Conservation (phyloP, 768 basidiomycete species). For the Xanthoconium stramineum region DNA sequence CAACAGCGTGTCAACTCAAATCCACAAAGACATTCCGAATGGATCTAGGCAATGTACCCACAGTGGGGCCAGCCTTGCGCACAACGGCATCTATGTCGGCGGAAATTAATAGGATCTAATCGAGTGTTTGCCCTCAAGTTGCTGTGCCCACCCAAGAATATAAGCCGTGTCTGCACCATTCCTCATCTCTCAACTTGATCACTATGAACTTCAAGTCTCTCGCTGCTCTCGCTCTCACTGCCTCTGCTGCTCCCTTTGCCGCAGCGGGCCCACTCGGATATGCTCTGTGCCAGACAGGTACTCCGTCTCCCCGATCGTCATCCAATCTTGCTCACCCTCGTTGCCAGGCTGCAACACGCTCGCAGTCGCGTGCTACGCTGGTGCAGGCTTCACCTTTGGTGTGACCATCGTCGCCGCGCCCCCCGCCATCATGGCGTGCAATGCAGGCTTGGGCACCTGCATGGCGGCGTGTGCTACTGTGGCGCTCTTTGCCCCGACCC, state of each 20-base stretch:
- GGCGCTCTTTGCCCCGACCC: constrained; percentile 23
- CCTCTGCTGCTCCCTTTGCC: constrained; percentile 6
- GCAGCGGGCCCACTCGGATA: constrained; percentile 22
- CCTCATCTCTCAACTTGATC: too few relatives aligned
- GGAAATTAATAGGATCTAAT: too few relatives aligned
- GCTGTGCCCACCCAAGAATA: too few relatives aligned
- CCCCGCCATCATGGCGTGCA: constrained; percentile 22
- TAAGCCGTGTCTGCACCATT: too few relatives aligned
- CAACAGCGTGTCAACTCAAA: neutral
- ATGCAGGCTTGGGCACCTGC: constrained; percentile 20
- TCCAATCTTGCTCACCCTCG: neutral
- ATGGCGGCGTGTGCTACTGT: constrained; percentile 24
- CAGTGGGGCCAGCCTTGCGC: too few relatives aligned
- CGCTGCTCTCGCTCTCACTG: constrained; percentile 16
- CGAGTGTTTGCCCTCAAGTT: too few relatives aligned
- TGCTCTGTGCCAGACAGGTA: constrained; percentile 25
- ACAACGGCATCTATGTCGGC: too few relatives aligned
- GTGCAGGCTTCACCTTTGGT: constrained; percentile 24
- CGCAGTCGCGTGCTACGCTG: constrained; percentile 20
- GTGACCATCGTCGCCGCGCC: constrained; percentile 19
- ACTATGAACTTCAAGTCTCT: constrained; percentile 27
- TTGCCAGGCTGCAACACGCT: constrained; percentile 25
- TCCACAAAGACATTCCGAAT: too few relatives aligned
- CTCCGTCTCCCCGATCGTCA: neutral
- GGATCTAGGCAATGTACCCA: too few relatives aligned